A percentile compares a stretch with the other conserved stretches of the same genome.
Evolutionary conservation across 768 basidiomycete species (phyloP).

Genomic region (Floccularia luteovirens): DNA sequence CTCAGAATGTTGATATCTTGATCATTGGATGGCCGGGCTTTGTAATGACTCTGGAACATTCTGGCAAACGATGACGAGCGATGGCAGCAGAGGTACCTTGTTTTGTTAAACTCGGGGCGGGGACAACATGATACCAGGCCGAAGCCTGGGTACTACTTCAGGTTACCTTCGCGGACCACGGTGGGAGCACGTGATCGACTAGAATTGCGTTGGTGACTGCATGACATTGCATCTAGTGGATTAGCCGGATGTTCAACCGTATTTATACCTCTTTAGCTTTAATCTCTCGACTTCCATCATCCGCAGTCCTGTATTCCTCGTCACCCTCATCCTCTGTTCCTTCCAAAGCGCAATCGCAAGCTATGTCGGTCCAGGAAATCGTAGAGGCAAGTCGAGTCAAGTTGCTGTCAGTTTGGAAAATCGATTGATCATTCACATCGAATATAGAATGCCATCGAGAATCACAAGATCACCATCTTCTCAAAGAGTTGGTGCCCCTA

Average conservation of each 20-base stretch:
- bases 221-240: neutral
- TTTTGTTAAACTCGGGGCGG: too few species aligned
- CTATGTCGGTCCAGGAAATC: slow-evolving; percentile 28
- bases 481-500: slow-evolving; percentile 54
- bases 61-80: too few species aligned
- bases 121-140: too few species aligned
- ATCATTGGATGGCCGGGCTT: too few species aligned
- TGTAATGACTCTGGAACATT: too few species aligned
- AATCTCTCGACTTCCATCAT: slow-evolving; percentile 8
- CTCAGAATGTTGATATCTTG: too few species aligned
- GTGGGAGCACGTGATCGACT: too few species aligned
- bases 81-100: too few species aligned
- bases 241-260: neutral
- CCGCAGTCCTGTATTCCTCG: slow-evolving; percentile 18
- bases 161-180: too few species aligned
- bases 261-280: neutral
- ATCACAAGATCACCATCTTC: slow-evolving; percentile 50
- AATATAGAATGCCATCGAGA: slow-evolving; percentile 33
- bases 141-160: too few species aligned
- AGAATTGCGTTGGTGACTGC: neutral
- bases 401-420: neutral
- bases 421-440: neutral
- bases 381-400: slow-evolving; percentile 30
- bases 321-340: slow-evolving; percentile 21
- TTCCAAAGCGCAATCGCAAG: slow-evolving; percentile 14